phyloP scores from a whole-genome alignment of 441 rosid genomes.

The Metrosideros polymorpha region DNA sequence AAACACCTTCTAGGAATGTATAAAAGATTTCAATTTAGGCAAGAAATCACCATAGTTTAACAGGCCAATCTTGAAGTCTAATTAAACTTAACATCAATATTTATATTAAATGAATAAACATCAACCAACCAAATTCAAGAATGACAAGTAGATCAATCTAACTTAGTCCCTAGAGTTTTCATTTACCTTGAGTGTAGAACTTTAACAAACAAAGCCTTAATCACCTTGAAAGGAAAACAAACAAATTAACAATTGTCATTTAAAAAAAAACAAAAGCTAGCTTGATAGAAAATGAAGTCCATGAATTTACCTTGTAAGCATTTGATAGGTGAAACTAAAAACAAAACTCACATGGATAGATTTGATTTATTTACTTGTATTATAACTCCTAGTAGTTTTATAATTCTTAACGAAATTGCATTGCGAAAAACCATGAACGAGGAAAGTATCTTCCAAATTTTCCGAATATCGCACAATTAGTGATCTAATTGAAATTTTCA shows the following conservation, averaged over 20 bases:
- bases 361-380: neutral
- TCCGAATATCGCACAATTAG: neutral
- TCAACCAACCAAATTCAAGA: neutral
- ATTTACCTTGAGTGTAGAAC: neutral
- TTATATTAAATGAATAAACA: neutral
- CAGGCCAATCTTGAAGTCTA: neutral
- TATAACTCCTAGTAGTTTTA: neutral
- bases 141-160: neutral
- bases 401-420: neutral
- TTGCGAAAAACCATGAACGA: neutral
- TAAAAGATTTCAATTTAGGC: neutral
- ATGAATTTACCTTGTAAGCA: neutral
- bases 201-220: neutral
- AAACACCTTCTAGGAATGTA: neutral
- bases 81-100: neutral
- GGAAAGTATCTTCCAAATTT: neutral
- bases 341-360: neutral
- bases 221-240: too few relatives aligned
- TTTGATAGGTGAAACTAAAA: neutral
- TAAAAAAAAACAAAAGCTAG: too few relatives aligned
- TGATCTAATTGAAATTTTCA: neutral
- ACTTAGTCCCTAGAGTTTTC: neutral
- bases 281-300: neutral
- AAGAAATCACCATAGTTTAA: neutral
- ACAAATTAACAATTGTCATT: too few relatives aligned